Base-by-base conservation (phyloP, 108 stramenopile species). In the Skeletonema grethae region DNA sequence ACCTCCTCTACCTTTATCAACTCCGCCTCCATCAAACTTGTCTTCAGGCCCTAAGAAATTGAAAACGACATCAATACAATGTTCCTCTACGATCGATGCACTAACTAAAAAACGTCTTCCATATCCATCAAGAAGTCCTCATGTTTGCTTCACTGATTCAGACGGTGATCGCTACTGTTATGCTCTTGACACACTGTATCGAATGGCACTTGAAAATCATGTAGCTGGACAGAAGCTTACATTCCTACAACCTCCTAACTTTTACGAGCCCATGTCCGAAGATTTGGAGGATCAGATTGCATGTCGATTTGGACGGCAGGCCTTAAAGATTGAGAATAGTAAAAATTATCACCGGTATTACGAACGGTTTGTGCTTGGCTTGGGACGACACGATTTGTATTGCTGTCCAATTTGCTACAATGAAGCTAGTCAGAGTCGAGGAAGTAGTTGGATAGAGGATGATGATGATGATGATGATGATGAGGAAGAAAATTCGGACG, bases 181-280 rank as follows among this genome's bases (percentile, higher is more conserved):
- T 73, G 62, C 86, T 20, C 53, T 94, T 12, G 83, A 88, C 11
- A 94, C 90, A 13, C 55, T 94, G 55, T 85, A 87, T 34, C 73
- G 84, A 16, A 86, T 89, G 39, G 92, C 92, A 2, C 65, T 89
- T 7, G 73, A 77, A 9, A 65, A 20, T 29, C 50, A 72, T 13
- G 35, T 38, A 10, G 78, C 16, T 70, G 62, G 57, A 6, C 82
- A 83, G 56, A 24, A 56, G 15, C 31, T 64, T 7, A 80, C 76
- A 8, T 93, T 90, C 59, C 65, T 89, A 25, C 90, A 94, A 64
- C 93, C 93, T 5, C 93, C 93, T 32, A 85, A 91, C 68, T 94
- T 94, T 70, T 84, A 89, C 11, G 72, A 87, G 0, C 78, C 76
- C 48, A 90, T 91, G 86, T 86, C 84, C 29, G 90, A 87, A 55